These are phyloP conservation scores for Plasmodium falciparum DNA, from an alignment of 169 alveolate genomes.

Conservation along the genomic window DNA sequence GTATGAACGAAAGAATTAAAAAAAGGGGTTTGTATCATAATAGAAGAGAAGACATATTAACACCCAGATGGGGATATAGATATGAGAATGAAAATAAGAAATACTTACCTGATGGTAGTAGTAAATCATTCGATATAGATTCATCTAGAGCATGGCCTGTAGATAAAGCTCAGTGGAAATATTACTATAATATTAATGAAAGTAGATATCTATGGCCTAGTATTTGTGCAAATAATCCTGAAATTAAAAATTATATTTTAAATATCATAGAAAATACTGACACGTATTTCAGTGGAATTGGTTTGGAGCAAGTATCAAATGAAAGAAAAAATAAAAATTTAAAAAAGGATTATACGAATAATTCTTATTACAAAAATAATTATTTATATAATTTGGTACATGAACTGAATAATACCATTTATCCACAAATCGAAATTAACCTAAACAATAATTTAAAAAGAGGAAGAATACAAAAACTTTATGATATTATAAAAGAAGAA, in stretches of 20 bases:
- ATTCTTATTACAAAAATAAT: slow-evolving; percentile 19
- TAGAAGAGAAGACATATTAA: slow-evolving; percentile 83
- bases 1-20: slow-evolving; percentile 80
- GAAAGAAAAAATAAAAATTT: slow-evolving; percentile 32
- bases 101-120: slow-evolving; percentile 80
- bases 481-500: slow-evolving; percentile 77
- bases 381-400: slow-evolving; percentile 52
- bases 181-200: slow-evolving; percentile 80
- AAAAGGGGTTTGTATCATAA: slow-evolving; percentile 85
- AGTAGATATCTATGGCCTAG: slow-evolving; percentile 83
- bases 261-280: slow-evolving; percentile 80
- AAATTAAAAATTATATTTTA: slow-evolving; percentile 80
- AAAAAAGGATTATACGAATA: slow-evolving; percentile 29
- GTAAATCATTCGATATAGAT: slow-evolving; percentile 79
- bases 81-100: slow-evolving; percentile 72
- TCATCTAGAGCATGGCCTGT: slow-evolving; percentile 83
- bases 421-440: slow-evolving; percentile 48
- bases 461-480: slow-evolving; percentile 75
- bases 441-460: slow-evolving; percentile 42
- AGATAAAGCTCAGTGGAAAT: slow-evolving; percentile 70
- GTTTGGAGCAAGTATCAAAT: slow-evolving; percentile 74
- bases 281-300: slow-evolving; percentile 81
- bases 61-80: slow-evolving; percentile 87
- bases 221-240: slow-evolving; percentile 78
- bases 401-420: slow-evolving; percentile 57